These are phyloP conservation scores for Magnusiomyces tetraspermus DNA, from an alignment of 1,139 yeast genomes.

Conservation along the genomic window DNA sequence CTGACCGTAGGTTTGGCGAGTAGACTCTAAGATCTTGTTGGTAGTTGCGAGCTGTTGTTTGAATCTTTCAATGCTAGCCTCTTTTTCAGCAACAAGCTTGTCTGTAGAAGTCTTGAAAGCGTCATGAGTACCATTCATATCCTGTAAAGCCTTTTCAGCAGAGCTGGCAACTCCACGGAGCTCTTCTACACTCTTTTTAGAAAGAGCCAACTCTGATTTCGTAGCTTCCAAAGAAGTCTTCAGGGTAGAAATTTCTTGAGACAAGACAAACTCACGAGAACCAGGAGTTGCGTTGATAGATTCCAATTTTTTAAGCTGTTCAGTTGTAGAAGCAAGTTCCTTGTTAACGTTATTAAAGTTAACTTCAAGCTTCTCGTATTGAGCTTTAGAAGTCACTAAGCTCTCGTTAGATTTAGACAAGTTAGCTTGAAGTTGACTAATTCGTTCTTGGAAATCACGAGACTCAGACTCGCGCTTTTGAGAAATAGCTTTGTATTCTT, in stretches of 20 bases:
- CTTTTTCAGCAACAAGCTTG: slow-evolving; percentile 34
- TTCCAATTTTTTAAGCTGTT: slow-evolving; percentile 7
- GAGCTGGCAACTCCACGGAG: slow-evolving; percentile 42
- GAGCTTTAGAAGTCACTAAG: slow-evolving; percentile 37
- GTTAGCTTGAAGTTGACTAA: slow-evolving; percentile 49
- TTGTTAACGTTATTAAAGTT: slow-evolving; percentile 17
- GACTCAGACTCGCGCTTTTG: slow-evolving; percentile 24
- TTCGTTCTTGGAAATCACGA: slow-evolving; percentile 53
- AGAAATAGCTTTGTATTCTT: slow-evolving; percentile 22
- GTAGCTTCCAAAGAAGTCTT: slow-evolving; percentile 37
- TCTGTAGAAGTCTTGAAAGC: slow-evolving; percentile 37
- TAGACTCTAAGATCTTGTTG: slow-evolving; percentile 24
- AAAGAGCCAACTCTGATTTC: slow-evolving; percentile 40
- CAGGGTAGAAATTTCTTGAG: slow-evolving; percentile 29
- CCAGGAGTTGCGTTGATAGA: slow-evolving; percentile 5
- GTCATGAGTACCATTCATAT: slow-evolving; percentile 38
- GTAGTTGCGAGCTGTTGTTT: slow-evolving; percentile 32
- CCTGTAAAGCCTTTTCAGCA: slow-evolving; percentile 42
- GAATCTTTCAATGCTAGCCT: slow-evolving; percentile 33
- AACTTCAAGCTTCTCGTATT: slow-evolving; percentile 25
- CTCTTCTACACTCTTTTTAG: slow-evolving; percentile 41
- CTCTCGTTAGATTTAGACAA: slow-evolving; percentile 37
- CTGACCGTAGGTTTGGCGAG: slow-evolving; percentile 20
- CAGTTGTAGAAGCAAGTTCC: slow-evolving; percentile 22
- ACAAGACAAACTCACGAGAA: slow-evolving; percentile 17